These are phyloP conservation scores for Polytrichum commune DNA, from an alignment of 225 moss, liverwort and hornwort genomes.

Conservation along the genomic window DNA sequence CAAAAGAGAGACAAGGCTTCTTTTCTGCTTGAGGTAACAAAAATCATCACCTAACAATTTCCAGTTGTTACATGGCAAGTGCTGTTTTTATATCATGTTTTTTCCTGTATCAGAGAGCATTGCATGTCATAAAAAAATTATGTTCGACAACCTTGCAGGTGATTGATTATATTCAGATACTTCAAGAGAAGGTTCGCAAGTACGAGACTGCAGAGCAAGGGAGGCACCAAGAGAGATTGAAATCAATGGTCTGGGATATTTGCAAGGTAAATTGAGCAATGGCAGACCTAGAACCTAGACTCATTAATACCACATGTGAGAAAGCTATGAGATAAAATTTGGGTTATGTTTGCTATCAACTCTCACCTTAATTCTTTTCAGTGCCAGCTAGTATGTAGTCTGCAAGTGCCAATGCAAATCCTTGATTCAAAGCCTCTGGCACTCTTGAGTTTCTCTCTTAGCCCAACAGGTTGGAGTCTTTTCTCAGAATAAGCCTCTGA, in stretches of 20 bases:
- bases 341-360: not conserved
- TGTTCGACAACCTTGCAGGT: constrained; percentile 34
- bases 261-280: constrained; percentile 45
- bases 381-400: not conserved
- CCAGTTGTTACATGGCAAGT: too few species aligned
- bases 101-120: not conserved
- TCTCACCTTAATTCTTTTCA: not conserved
- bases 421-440: too few species aligned
- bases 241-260: constrained; percentile 79
- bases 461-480: too few species aligned
- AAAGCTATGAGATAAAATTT: too few species aligned
- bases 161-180: constrained; percentile 70
- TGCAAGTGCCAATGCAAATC: too few species aligned
- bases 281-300: too few species aligned
- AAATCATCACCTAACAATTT: not conserved
- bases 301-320: too few species aligned
- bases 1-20: constrained; percentile 83
- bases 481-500: not conserved
- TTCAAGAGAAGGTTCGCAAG: constrained; percentile 69
- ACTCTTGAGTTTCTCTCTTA: too few species aligned
- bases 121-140: not conserved
- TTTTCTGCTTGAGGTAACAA: constrained; percentile 66
- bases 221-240: constrained; percentile 67
- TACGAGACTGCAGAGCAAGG: constrained; percentile 66
- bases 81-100: not conserved